These are phyloP conservation scores for Mallotus repandus DNA, from an alignment of 441 rosid species.

Conservation along the genomic window DNA sequence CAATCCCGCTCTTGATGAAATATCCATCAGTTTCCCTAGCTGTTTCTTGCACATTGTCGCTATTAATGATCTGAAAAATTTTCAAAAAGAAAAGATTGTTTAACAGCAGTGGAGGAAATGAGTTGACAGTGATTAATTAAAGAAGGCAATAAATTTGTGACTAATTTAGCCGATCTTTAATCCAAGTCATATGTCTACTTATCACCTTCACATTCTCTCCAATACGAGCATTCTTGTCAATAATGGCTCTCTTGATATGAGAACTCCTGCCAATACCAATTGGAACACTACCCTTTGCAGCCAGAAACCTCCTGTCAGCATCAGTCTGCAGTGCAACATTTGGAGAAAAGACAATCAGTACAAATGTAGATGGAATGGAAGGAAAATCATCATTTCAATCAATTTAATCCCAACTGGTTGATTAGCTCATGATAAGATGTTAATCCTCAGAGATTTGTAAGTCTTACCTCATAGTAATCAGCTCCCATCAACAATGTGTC, in stretches of 20 bases:
- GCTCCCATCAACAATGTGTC: conserved; percentile 93
- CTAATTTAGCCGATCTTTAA: neutral
- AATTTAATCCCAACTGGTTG: neutral
- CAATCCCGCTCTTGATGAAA: conserved; percentile 95
- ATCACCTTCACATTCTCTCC: conserved; percentile 84
- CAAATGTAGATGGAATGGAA: conserved; percentile 2
- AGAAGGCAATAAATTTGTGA: too few species aligned
- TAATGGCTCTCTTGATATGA: conserved; percentile 87
- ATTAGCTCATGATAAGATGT: neutral
- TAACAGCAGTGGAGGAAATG: neutral
- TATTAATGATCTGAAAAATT: conserved; percentile 58
- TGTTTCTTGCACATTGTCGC: conserved; percentile 85
- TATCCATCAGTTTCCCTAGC: conserved; percentile 94
- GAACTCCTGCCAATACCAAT: conserved; percentile 86
- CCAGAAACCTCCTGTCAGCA: conserved; percentile 83
- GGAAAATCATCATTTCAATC: neutral
- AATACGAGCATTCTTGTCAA: conserved; percentile 91
- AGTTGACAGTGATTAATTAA: neutral
- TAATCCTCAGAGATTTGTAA: neutral
- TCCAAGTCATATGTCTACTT: neutral
- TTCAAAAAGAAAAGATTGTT: neutral
- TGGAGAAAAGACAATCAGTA: neutral
- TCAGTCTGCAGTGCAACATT: conserved; percentile 57
- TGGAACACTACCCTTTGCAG: conserved; percentile 94
- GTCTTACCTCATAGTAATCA: conserved; percentile 81